Conservation (phyloP, 2,329 filamentous ascomycete genomes). For the Parastagonospora avenae region DNA sequence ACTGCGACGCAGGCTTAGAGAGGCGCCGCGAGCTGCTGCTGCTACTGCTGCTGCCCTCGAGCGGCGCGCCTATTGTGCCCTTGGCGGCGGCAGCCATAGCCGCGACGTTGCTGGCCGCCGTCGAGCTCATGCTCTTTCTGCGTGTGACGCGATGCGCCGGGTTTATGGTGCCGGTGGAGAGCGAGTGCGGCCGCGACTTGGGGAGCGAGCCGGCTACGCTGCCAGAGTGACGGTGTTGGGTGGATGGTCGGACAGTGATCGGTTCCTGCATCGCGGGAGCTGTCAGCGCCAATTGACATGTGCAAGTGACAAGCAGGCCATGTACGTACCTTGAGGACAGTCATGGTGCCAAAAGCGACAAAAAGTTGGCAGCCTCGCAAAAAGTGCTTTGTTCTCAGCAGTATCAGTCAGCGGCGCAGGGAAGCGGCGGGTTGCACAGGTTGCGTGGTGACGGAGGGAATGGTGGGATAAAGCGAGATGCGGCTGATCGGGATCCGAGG, state of each 20-base stretch:
- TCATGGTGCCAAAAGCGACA: slow-evolving; percentile 33
- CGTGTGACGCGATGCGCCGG: slow-evolving; percentile 84
- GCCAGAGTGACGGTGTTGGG: slow-evolving; percentile 52
- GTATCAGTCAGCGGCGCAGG: slow-evolving; percentile 15
- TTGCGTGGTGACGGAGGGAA: slow-evolving; percentile 19
- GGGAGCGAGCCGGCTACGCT: slow-evolving; percentile 62
- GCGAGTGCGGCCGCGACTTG: slow-evolving; percentile 76
- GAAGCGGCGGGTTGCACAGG: slow-evolving; percentile 26
- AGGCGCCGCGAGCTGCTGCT: slow-evolving; percentile 63
- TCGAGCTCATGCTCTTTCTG: slow-evolving; percentile 88
- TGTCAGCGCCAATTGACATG: slow-evolving; percentile 35
- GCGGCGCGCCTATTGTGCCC: slow-evolving; percentile 66
- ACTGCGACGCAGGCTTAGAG: slow-evolving; percentile 61
- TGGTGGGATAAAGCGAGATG: slow-evolving; percentile 15
- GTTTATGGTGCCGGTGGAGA: slow-evolving; percentile 78
- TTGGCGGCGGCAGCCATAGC: slow-evolving; percentile 73
- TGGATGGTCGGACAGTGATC: slow-evolving; percentile 51
- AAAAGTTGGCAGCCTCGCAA: slow-evolving; percentile 6
- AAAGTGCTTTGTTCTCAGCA: slow-evolving; percentile 18
- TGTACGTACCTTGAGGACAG: slow-evolving; percentile 45
- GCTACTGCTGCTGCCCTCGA: slow-evolving; percentile 53
- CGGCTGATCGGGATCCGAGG: slow-evolving; percentile 20
- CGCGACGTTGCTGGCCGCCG: slow-evolving; percentile 72
- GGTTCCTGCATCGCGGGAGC: slow-evolving; percentile 38
- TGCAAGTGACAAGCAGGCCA: slow-evolving; percentile 7